Base-by-base conservation (phyloP, 1,284 basidiomycete genomes). In the Apiotrichum domesticum region DNA sequence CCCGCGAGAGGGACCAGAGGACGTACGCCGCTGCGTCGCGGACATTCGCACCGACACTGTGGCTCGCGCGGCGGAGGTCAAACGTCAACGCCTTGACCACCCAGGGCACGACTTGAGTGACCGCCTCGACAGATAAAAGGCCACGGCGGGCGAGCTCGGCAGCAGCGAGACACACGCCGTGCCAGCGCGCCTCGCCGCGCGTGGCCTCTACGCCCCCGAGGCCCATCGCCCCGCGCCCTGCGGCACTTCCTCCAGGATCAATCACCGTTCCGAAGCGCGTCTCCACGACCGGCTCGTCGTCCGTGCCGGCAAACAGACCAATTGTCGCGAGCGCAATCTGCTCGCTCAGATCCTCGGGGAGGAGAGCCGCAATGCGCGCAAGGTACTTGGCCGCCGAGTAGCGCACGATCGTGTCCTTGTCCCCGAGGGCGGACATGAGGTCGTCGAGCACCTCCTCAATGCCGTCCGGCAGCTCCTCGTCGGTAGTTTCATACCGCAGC, bases 321-420 rank as follows among this genome's bases (percentile, higher is more conserved):
- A 94, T 78, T 37, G 95, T 79, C 3, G 86, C 91, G 49, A 89
- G 85, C 2, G 92, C 76, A 10, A 98, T 85, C 72, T 98, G 91
- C 35, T 82, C 79, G 0, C 84, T 80, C 66, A 94, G 87, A 11
- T 86, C 84, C 0, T 73, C 58, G 2, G 95, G 90, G 0, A 98
- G 82, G 13, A 88, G 82, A 60, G 88, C 85, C 1, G 90, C 83
- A 43, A 98, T 82, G 6, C 93, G 85, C 5, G 93, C 89, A 10
- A 98, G 79, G 33, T 90, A 91, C 75, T 98, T 99, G 5, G 96
- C 90, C 2, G 90, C 84, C 9, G 94, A 93, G 83, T 92, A 98
- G 47, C 96, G 87, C 21, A 98, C 92, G 35, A 93, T 80, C 0
- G 96, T 97, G 70, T 98, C 94, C 90, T 86, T 90, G 75, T 98